These are phyloP conservation scores for Mucor piriformis DNA, from an alignment of 371 early-diverging fungal species.

Conservation along the genomic window DNA sequence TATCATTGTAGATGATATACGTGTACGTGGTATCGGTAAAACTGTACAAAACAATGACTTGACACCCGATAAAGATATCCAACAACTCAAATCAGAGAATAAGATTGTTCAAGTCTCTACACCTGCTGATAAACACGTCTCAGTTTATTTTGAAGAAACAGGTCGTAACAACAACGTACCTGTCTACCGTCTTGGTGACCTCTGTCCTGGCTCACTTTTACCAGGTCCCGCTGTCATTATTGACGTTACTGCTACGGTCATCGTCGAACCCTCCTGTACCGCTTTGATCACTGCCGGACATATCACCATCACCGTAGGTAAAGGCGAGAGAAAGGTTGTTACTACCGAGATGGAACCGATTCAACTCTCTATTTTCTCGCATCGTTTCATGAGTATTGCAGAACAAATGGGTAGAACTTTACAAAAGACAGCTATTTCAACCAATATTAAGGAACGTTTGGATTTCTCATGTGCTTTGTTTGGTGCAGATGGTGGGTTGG, in stretches of 20 bases:
- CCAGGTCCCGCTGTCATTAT: slow-evolving; percentile 90
- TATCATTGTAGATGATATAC: slow-evolving; percentile 90
- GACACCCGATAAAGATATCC: slow-evolving; percentile 50
- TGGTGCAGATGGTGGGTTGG: slow-evolving; percentile 89
- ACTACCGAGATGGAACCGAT: slow-evolving; percentile 80
- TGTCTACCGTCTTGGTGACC: slow-evolving; percentile 68
- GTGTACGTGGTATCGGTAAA: slow-evolving; percentile 86
- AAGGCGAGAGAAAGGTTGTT: slow-evolving; percentile 46
- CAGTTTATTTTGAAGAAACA: slow-evolving; percentile 80
- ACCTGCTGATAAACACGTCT: slow-evolving; percentile 34
- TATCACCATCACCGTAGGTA: slow-evolving; percentile 72
- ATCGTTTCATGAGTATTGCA: slow-evolving; percentile 97
- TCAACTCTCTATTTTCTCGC: slow-evolving; percentile 88
- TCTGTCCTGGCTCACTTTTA: slow-evolving; percentile 68
- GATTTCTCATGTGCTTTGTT: slow-evolving; percentile 97
- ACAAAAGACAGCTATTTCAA: slow-evolving; percentile 93
- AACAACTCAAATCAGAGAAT: slow-evolving; percentile 22
- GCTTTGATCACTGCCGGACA: slow-evolving; percentile 80
- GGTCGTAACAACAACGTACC: slow-evolving; percentile 74
- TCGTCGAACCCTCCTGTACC: slow-evolving; percentile 81
- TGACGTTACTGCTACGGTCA: slow-evolving; percentile 85
- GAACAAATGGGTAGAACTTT: slow-evolving; percentile 97
- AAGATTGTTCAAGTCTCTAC: slow-evolving; percentile 23
- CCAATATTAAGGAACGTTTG: slow-evolving; percentile 94
- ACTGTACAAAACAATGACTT: slow-evolving; percentile 38